Evolutionary conservation across 176 grass and related monocot species (phyloP), one percentile per base, ranked within the genome.

Genomic region (Chrysopogon serrulatus): DNA sequence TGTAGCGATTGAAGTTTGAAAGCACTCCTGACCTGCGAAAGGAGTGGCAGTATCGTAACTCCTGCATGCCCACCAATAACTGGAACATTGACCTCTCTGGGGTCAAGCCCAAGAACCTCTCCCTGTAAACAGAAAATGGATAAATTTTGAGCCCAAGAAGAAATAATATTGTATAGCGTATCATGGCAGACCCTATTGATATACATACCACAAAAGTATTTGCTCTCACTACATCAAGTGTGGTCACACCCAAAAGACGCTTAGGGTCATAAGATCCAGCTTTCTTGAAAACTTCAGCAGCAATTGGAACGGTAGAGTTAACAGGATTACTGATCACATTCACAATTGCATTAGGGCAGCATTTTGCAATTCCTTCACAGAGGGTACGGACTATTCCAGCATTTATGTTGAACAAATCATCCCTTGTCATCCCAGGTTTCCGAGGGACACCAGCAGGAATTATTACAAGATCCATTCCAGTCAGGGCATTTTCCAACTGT

Each of bases 351-450:
- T 89, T 86, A 14, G 93, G 90, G 79, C 93, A 99, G 79, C 90
- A 92, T 83, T 88, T 99, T 76, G 87, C 72, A 45, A 96, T 79
- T 37, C 96, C 96, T 71, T 94, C 91, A n/a, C 93, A 98, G 26
- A 98, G 89, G 23, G 90, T 94, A 2, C 86, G 89, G 35, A 94
- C 87, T 0, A 99, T 99, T 81, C 93, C 93, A 32, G 96, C 96
- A 53, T 96, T 99, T n/a, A 96, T 99, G 45, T 99, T 99, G 80
- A 99, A 96, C 70, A 99, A 59, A 81, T 99, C 93, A 68, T 99
- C 96, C 80, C 93, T 93, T 44, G 93, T 96, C 96, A 99, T 99
- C 27, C 91, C 91, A 49, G 93, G 93, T 54, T 99, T 98, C 36
- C 96, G 80, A 83, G 96, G 96, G 34, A 99, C 77, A 69, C 93